Conservation (phyloP, 23 red algal genomes). For the Gracilaria gracilis region DNA sequence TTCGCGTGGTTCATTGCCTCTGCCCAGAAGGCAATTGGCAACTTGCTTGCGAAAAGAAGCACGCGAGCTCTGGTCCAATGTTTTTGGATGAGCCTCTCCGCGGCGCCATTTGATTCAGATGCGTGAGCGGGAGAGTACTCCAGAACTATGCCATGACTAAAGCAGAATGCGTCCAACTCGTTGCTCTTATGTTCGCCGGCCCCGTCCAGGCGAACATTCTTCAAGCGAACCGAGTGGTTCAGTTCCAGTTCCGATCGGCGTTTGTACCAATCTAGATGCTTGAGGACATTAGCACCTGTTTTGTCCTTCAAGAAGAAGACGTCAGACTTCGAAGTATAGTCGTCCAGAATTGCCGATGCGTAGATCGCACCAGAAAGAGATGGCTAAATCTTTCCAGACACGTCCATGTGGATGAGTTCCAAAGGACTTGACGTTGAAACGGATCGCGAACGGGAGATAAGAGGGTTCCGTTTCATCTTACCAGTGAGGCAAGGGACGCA, state of each 20-base stretch:
- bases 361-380: constrained; percentile 24
- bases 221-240: neutral
- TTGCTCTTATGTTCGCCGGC: constrained; percentile 23
- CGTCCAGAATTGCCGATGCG: constrained; percentile 21
- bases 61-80: no score
- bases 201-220: constrained; percentile 17
- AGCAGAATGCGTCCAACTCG: neutral
- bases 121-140: neutral
- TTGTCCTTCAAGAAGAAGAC: constrained; percentile 29
- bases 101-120: no score
- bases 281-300: neutral
- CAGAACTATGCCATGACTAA: neutral
- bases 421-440: neutral
- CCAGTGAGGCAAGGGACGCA: constrained; percentile 35
- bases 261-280: neutral
- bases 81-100: no score
- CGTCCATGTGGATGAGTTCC: constrained; percentile 41
- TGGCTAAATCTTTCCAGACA: constrained; percentile 6
- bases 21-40: no score
- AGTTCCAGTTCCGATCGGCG: neutral
- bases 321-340: constrained; percentile 29
- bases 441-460: neutral
- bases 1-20: no score
- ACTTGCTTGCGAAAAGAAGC: no score
- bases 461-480: constrained; percentile 27